These are phyloP conservation scores for Tylopilus plumbeoviolaceoides DNA, from an alignment of 768 basidiomycete genomes.

Conservation along the genomic window DNA sequence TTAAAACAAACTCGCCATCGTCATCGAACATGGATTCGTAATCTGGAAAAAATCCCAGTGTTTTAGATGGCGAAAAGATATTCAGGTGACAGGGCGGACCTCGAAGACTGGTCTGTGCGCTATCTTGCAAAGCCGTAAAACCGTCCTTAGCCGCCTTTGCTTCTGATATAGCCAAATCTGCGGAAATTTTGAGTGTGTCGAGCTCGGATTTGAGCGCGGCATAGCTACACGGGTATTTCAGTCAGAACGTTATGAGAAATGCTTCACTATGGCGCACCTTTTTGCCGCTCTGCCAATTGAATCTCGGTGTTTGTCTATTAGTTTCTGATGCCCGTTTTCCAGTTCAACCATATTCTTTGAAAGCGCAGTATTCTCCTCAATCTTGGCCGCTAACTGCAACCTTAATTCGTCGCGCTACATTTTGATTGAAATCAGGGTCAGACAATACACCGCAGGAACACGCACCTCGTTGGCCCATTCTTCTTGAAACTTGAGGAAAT, in stretches of 20 bases:
- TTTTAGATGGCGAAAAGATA: not conserved
- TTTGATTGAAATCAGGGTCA: not conserved
- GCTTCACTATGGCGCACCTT: conserved; percentile 11
- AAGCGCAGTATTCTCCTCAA: conserved; percentile 10
- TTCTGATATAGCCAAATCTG: conserved; percentile 22
- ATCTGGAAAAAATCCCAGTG: conserved; percentile 14
- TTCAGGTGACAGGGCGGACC: conserved; percentile 17
- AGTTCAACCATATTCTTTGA: conserved; percentile 11
- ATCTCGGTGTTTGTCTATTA: conserved; percentile 15
- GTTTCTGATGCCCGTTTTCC: conserved; percentile 13
- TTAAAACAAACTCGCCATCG: conserved; percentile 24
- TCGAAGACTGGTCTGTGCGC: conserved; percentile 19
- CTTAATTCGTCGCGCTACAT: conserved; percentile 22
- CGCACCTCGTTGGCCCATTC: conserved; percentile 15
- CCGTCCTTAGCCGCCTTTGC: conserved; percentile 26
- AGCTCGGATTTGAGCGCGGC: conserved; percentile 28
- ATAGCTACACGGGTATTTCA: conserved; percentile 19
- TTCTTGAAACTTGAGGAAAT: conserved; percentile 2
- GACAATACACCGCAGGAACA: not conserved
- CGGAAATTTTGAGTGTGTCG: conserved; percentile 24
- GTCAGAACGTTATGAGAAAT: not conserved
- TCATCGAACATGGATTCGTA: conserved; percentile 28
- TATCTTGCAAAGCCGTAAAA: conserved; percentile 21
- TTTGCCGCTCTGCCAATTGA: conserved; percentile 14
- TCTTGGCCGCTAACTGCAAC: conserved; percentile 15